Percentiles rank a stretch among this genome's conserved stretches.
Conservation (phyloP, 179 eudicot species). For the Drosera spatulata region DNA sequence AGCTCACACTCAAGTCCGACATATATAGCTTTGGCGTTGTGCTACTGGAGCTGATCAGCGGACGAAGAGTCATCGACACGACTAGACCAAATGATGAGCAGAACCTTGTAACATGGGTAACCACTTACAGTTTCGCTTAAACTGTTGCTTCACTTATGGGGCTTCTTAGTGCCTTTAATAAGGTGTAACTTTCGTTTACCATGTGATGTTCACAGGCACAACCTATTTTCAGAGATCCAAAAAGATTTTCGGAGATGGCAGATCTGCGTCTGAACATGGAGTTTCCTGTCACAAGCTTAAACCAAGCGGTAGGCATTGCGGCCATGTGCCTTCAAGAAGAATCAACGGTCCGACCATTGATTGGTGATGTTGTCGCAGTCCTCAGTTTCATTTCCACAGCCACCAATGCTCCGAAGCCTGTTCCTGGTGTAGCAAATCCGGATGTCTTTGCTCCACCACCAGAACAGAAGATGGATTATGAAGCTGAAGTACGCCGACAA, state of each 20-base stretch:
- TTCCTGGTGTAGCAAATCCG: not conserved
- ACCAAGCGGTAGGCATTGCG: conserved; percentile 63
- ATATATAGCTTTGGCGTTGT: conserved; percentile 44
- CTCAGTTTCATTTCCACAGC: conserved; percentile 32
- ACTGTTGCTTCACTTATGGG: no score
- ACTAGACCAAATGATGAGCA: conserved; percentile 40
- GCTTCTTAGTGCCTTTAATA: no score
- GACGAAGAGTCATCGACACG: conserved; percentile 35
- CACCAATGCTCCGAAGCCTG: no score
- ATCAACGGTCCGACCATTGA: conserved; percentile 50
- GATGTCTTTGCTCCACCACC: conserved; percentile 1
- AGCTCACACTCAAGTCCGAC: conserved; percentile 40
- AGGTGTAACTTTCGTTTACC: no score
- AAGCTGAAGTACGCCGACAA: not conserved
- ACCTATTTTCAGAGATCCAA: conserved; percentile 53
- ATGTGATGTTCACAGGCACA: conserved; percentile 31
- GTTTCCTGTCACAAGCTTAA: conserved; percentile 40
- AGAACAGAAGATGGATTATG: conserved; percentile 4
- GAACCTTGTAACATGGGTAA: conserved; percentile 44
- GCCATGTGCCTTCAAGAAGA: conserved; percentile 75
- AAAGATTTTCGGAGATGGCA: conserved; percentile 55
- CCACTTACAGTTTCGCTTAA: no score
- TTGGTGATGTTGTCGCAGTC: conserved; percentile 43
- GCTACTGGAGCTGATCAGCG: conserved; percentile 33
- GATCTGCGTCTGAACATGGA: conserved; percentile 37